phyloP scores from a whole-genome alignment of 257 asterid species.

The Capsicum chinense region DNA sequence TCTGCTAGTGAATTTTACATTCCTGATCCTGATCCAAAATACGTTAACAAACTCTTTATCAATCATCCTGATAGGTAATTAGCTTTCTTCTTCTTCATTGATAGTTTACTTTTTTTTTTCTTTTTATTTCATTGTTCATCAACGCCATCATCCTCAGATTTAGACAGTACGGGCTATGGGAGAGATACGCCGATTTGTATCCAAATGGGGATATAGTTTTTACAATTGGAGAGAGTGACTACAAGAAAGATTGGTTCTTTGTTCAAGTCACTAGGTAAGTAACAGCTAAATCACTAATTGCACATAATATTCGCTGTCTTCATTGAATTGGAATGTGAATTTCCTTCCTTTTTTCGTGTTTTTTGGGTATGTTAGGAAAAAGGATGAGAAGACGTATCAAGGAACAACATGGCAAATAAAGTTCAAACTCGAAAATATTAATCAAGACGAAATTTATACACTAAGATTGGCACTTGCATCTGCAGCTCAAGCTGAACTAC shows the following conservation, averaged over 20 bases:
- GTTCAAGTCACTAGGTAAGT: slow-evolving; percentile 86
- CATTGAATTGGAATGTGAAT: not conserved
- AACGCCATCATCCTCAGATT: slow-evolving; percentile 51
- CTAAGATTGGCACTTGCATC: slow-evolving; percentile 81
- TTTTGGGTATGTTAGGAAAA: slow-evolving; percentile 47
- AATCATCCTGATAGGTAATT: slow-evolving; percentile 64
- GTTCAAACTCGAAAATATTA: slow-evolving; percentile 44
- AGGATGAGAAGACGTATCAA: slow-evolving; percentile 45
- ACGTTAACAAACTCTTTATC: slow-evolving; percentile 56
- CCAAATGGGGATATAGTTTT: slow-evolving; percentile 70
- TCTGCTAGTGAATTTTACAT: slow-evolving; percentile 66
- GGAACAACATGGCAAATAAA: slow-evolving; percentile 76
- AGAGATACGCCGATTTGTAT: slow-evolving; percentile 67
- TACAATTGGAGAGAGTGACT: slow-evolving; percentile 68
- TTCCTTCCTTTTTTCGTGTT: not conserved
- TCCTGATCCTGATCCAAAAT: slow-evolving; percentile 72
- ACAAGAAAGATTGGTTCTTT: slow-evolving; percentile 76
- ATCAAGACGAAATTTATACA: slow-evolving; percentile 46
- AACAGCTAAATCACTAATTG: not conserved
- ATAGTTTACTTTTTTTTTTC: not conserved
- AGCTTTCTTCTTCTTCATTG: not conserved
- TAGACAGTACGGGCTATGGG: slow-evolving; percentile 94
- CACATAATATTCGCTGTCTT: not conserved
- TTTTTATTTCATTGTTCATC: not conserved
- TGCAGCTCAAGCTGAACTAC: slow-evolving; percentile 53